phyloP scores from a whole-genome alignment of 768 basidiomycete species.

The Psilocybe cubensis region DNA sequence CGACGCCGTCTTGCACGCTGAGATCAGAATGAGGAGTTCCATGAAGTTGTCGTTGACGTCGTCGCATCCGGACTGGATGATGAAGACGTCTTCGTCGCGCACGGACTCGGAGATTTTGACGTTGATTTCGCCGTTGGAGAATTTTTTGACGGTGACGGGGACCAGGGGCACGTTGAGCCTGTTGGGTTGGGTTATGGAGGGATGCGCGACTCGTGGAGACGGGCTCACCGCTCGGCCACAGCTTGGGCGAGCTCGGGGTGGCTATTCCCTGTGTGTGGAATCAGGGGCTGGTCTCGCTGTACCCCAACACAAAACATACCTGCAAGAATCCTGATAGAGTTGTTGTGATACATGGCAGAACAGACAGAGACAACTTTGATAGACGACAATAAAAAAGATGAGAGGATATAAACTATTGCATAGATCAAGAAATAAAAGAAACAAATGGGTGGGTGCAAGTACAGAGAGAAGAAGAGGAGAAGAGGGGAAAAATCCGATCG shows the following conservation, averaged over 20 bases:
- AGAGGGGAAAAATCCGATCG: conserved; percentile 38
- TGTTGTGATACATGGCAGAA: conserved; percentile 73
- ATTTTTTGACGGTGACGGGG: conserved; percentile 84
- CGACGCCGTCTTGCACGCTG: conserved; percentile 96
- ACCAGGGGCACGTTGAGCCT: conserved; percentile 91
- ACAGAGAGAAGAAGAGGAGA: conserved; percentile 31
- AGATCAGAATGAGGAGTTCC: conserved; percentile 98
- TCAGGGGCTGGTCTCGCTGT: conserved; percentile 4
- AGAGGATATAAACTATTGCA: conserved; percentile 39
- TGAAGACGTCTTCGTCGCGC: conserved; percentile 98
- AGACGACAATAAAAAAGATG: conserved; percentile 18
- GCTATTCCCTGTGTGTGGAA: conserved; percentile 81
- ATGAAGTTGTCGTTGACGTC: conserved; percentile 97
- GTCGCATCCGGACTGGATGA: conserved; percentile 88
- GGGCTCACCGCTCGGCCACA: conserved; percentile 96
- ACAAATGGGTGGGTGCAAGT: conserved; percentile 45
- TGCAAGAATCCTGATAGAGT: conserved; percentile 75
- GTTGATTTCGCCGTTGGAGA: conserved; percentile 95
- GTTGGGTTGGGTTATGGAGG: conserved; percentile 23
- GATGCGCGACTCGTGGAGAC: conserved; percentile 43
- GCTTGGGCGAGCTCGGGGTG: conserved; percentile 96
- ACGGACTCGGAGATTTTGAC: conserved; percentile 95
- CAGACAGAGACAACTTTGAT: too few species aligned
- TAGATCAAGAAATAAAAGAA: conserved; percentile 30
- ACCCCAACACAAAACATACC: conserved; percentile 47